A percentile compares a stretch with the other conserved stretches of the same genome.
phyloP scores from a whole-genome alignment of 768 basidiomycete genomes.

The Leccinum imitatum region DNA sequence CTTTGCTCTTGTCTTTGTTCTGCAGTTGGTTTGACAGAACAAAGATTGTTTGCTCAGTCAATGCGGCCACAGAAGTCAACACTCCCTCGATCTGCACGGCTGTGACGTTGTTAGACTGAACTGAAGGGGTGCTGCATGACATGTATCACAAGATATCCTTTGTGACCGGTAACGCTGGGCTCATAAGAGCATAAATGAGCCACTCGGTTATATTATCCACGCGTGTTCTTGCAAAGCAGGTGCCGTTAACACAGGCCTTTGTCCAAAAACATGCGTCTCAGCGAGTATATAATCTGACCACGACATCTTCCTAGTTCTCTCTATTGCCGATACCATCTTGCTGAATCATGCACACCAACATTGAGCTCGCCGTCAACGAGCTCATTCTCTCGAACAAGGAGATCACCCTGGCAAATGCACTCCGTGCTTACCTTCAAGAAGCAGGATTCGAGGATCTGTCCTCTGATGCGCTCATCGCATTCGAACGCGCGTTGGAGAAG shows the following conservation, averaged over 20 bases:
- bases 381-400: constrained; percentile 9
- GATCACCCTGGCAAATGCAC: constrained; percentile 8
- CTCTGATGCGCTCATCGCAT: constrained; percentile 11
- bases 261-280: constrained; percentile 4
- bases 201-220: constrained; percentile 1
- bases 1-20: not conserved
- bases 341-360: constrained; percentile 14
- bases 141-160: not conserved
- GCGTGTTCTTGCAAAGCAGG: no score
- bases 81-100: not conserved
- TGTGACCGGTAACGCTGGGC: not conserved
- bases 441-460: constrained; percentile 13
- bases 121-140: not conserved
- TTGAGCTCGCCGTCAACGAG: constrained; percentile 11
- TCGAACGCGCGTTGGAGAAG: constrained; percentile 20
- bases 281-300: constrained; percentile 1
- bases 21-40: not conserved
- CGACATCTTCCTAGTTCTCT: not conserved
- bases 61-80: not conserved
- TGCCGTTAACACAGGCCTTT: constrained; percentile 6
- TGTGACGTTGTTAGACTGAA: not conserved
- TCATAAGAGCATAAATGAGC: not conserved
- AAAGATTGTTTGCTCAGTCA: not conserved
- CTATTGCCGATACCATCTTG: not conserved
- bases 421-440: constrained; percentile 10